Percentiles rank a stretch among this genome's conserved stretches.
These are phyloP conservation scores for Phialophora verrucosa DNA, from an alignment of 2,329 filamentous ascomycete genomes.

Conservation along the genomic window DNA sequence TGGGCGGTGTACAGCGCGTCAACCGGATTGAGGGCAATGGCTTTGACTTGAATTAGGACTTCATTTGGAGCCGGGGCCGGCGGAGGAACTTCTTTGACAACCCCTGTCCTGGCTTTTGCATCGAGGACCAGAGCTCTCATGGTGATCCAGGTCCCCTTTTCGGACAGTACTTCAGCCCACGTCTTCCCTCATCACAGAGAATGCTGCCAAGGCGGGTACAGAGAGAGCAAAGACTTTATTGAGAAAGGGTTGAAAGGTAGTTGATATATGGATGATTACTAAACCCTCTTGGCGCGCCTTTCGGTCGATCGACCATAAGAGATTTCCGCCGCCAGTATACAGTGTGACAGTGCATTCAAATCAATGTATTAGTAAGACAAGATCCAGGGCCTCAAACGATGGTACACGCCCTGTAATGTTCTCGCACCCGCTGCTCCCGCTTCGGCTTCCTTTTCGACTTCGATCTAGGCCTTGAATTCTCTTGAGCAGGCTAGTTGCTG, in stretches of 20 bases:
- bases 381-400: neutral
- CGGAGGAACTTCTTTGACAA: conserved; percentile 4
- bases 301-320: neutral
- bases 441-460: neutral
- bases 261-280: neutral
- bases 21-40: conserved; percentile 38
- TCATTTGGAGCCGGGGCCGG: conserved; percentile 8
- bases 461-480: neutral
- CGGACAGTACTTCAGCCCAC: neutral
- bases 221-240: neutral
- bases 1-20: conserved; percentile 23
- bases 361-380: conserved; percentile 1
- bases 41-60: conserved; percentile 29
- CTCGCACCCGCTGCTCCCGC: neutral
- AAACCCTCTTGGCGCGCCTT: neutral
- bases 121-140: conserved; percentile 8
- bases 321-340: neutral
- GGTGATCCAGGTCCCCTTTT: neutral
- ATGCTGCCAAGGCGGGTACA: neutral
- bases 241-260: neutral
- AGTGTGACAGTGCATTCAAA: too few relatives aligned
- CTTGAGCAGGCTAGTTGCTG: neutral
- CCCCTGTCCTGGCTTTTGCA: neutral
- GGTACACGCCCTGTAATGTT: neutral
- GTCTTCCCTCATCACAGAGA: neutral